These are phyloP conservation scores for Linnemannia exigua DNA, from an alignment of 192 early-diverging fungal genomes.

Conservation along the genomic window DNA sequence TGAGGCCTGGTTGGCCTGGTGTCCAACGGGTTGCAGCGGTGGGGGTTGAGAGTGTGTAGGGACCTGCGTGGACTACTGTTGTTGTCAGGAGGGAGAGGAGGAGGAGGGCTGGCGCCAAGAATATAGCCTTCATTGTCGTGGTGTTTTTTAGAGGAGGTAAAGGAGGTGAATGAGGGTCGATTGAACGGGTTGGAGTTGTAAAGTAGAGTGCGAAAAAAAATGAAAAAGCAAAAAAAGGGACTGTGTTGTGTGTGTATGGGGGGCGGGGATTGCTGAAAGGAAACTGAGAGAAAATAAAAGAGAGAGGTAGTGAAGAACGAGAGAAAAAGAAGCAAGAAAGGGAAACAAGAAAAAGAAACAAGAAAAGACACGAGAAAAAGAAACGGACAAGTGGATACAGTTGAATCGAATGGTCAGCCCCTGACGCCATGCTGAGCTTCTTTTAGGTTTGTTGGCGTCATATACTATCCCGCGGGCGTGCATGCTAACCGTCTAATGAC, in stretches of 20 bases:
- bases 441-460: neutral
- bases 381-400: neutral
- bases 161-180: neutral
- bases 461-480: too few species aligned
- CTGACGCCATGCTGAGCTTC: neutral
- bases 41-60: conserved; percentile 24
- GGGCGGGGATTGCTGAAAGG: neutral
- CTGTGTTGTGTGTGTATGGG: neutral
- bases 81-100: conserved; percentile 11
- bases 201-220: neutral
- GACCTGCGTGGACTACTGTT: neutral
- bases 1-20: conserved; percentile 16
- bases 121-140: neutral
- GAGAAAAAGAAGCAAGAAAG: neutral
- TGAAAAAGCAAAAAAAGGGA: neutral
- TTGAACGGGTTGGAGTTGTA: too few species aligned
- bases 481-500: too few species aligned
- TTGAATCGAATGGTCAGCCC: neutral
- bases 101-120: conserved; percentile 1
- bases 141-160: neutral
- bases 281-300: neutral
- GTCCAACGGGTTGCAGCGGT: conserved; percentile 38
- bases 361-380: neutral
- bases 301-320: neutral
- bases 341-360: neutral